Percentiles rank a stretch among this genome's conserved stretches.
Evolutionary conservation across 1,139 yeast genomes (phyloP).

Genomic region (Debaryomyces psychrophilus): DNA sequence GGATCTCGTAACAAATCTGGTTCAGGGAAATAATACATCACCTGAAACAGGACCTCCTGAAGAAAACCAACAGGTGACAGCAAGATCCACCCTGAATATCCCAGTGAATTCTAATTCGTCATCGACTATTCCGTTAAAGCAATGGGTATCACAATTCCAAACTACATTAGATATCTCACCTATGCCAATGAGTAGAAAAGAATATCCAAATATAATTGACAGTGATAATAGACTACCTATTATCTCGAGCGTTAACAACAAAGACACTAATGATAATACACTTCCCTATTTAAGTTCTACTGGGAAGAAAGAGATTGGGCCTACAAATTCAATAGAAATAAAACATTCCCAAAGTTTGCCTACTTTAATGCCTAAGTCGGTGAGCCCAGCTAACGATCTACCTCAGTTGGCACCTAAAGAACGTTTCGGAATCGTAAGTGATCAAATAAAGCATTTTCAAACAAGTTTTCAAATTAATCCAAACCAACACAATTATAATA

Average conservation of each 20-base stretch:
- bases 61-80: background rate
- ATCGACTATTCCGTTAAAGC: constrained; percentile 16
- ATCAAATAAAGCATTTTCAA: constrained; percentile 36
- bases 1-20: background rate
- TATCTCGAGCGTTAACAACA: background rate
- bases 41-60: background rate
- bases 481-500: constrained; percentile 22
- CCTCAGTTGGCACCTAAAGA: constrained; percentile 1
- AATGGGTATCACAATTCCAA: constrained; percentile 28
- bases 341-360: constrained; percentile 14
- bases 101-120: constrained; percentile 4
- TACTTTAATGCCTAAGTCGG: constrained; percentile 19
- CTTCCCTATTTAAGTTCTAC: constrained; percentile 9
- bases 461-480: constrained; percentile 29
- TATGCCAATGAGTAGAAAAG: constrained; percentile 13
- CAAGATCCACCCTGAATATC: background rate
- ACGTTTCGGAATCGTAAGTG: constrained; percentile 16
- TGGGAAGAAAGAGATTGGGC: constrained; percentile 3
- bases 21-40: background rate
- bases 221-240: background rate
- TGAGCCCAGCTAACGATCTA: background rate
- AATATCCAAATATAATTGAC: constrained; percentile 8
- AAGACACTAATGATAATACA: background rate
- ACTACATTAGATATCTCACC: constrained; percentile 26
- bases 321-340: constrained; percentile 3